phyloP scores from a whole-genome alignment of 805 yeast species.

The Candida qinlingensis region DNA sequence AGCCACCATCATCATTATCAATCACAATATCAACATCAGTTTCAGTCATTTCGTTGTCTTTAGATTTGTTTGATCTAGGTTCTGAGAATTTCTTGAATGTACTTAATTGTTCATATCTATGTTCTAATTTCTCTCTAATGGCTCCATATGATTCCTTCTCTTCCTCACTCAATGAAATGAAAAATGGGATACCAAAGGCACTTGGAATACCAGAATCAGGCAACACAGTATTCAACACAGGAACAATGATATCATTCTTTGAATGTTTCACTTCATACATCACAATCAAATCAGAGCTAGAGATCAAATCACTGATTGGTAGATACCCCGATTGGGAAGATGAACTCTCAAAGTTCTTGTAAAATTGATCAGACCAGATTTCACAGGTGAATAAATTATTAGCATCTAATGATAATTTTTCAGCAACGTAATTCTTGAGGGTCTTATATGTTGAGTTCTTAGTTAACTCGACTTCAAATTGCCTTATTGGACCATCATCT shows the following conservation, averaged over 20 bases:
- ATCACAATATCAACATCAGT: conserved; percentile 16
- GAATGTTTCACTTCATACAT: conserved; percentile 49
- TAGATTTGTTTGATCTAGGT: conserved; percentile 14
- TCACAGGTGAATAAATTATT: conserved; percentile 47
- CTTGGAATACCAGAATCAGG: conserved; percentile 37
- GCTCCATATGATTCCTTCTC: conserved; percentile 53
- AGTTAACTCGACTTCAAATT: conserved; percentile 66
- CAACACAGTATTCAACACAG: conserved; percentile 47
- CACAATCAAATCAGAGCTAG: conserved; percentile 55
- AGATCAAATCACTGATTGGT: conserved; percentile 64
- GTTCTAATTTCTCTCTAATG: conserved; percentile 53
- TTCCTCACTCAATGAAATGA: conserved; percentile 47
- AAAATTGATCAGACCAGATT: conserved; percentile 62
- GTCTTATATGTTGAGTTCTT: conserved; percentile 61
- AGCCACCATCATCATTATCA: conserved; percentile 33
- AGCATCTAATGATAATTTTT: conserved; percentile 34
- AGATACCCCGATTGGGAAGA: conserved; percentile 46
- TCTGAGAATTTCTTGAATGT: conserved; percentile 34
- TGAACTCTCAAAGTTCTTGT: conserved; percentile 61
- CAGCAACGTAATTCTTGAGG: conserved; percentile 55
- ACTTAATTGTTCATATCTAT: conserved; percentile 40
- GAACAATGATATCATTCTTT: conserved; percentile 49
- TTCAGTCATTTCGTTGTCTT: conserved; percentile 19
- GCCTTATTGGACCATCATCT: conserved; percentile 42
- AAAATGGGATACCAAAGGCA: conserved; percentile 73